Base-by-base conservation (phyloP, 2,329 filamentous ascomycete genomes). In the Penicillium sp. region DNA sequence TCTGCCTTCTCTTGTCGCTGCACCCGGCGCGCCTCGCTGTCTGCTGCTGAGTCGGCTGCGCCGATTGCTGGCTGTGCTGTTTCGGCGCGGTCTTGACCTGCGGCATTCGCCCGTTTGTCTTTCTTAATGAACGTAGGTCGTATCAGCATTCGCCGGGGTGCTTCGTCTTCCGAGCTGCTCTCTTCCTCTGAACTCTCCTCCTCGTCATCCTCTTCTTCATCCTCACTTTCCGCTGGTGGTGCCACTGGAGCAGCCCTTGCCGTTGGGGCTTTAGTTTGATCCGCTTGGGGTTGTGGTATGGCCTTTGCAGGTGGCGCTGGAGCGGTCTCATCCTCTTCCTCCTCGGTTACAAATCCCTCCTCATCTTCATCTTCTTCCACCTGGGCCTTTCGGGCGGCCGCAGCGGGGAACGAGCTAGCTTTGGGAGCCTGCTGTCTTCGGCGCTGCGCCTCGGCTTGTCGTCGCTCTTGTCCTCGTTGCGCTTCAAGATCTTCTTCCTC, bases 1-100 rank as follows among this genome's bases (percentile, higher is more conserved):
- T 95, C 84, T 9, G 85, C 80, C 43, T 84, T 80, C 26, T 84
- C 83, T 61, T 84, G 82, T 47, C 79, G 81, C 23, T 80, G 77
- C 2, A 75, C 65, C 23, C 54, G 59, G 4, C 58, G 59, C 8
- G 48, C 51, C 36, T 67, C 64, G 4, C 56, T 45, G 47, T 78
- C 75, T 1, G 68, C 73, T 16, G 68, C 69, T 5, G 54, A 47
- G 20, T 67, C 59, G 2, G 59, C 59, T 4, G 46, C 48, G 11
- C 47, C 39, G 5, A 38, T 45, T 29, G 48, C 26, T 6, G 45
- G 45, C 38, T 45, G 35, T 8, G 48, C 47, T 18, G 54, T 38
- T 25, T 48, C 51, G 26, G 39, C 47, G 10, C 48, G 50, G 29
- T 46, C 53, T 36, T 58, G 52, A 33, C 49, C 50, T 20, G 54